phyloP scores from a whole-genome alignment of 106 monocot genomes.

The Allium cepa region DNA sequence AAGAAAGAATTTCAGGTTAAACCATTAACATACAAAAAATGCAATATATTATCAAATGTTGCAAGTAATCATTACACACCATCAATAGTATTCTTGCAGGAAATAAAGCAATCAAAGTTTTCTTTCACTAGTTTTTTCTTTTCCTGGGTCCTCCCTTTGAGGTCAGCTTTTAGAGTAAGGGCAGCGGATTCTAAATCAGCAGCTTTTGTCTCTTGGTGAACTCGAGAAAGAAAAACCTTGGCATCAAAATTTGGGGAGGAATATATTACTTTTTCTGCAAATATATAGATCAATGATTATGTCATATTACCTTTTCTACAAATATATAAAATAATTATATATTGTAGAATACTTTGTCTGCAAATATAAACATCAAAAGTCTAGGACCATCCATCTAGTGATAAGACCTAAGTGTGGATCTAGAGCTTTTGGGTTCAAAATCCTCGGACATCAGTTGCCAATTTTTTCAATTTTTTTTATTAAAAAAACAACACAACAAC shows the following conservation, averaged over 20 bases:
- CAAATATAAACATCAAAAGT: too few relatives aligned
- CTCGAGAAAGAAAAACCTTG: constrained; percentile 77
- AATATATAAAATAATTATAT: too few relatives aligned
- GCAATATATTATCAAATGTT: too few relatives aligned
- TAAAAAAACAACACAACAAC: too few relatives aligned
- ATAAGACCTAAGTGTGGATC: too few relatives aligned
- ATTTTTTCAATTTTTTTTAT: too few relatives aligned
- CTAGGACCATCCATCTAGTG: too few relatives aligned
- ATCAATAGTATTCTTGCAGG: constrained; percentile 99
- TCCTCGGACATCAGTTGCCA: too few relatives aligned
- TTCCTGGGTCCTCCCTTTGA: constrained; percentile 93
- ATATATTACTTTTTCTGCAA: constrained; percentile 89
- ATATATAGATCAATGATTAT: constrained; percentile 1
- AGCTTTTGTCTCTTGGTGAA: constrained; percentile 85
- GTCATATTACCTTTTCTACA: background rate
- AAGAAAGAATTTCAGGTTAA: background rate
- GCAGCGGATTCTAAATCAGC: constrained; percentile 92
- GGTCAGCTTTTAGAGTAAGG: constrained; percentile 73
- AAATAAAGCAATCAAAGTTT: constrained; percentile 99
- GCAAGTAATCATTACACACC: constrained; percentile 28
- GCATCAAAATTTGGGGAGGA: constrained; percentile 87
- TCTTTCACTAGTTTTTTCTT: constrained; percentile 97
- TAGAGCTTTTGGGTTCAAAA: too few relatives aligned
- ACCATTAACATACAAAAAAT: background rate
- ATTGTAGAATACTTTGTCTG: too few relatives aligned